phyloP scores from a whole-genome alignment of 2,329 filamentous ascomycete species.

The Ophiosphaerella herpotricha region DNA sequence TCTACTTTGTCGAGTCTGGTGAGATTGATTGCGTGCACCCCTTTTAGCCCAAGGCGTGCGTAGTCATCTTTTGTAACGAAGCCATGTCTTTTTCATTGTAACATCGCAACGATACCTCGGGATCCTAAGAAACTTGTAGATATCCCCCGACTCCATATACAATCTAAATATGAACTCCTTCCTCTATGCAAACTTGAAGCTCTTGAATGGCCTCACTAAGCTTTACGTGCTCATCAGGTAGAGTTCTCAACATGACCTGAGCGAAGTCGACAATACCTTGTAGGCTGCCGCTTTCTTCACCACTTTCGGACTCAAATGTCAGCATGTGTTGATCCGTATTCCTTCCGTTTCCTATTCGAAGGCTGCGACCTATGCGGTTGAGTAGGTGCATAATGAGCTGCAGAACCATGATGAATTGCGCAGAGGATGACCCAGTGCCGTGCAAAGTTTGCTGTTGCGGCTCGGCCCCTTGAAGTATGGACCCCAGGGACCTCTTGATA shows the following conservation, averaged over 20 bases:
- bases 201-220: not conserved
- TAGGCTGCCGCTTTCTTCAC: not conserved
- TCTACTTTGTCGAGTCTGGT: too few species aligned
- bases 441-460: not conserved
- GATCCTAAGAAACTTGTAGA: too few species aligned
- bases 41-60: too few species aligned
- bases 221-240: not conserved
- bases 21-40: too few species aligned
- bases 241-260: not conserved
- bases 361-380: slow-evolving; percentile 4
- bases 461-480: not conserved
- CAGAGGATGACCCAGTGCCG: not conserved
- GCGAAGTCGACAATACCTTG: not conserved
- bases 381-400: slow-evolving; percentile 4
- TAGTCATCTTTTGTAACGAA: too few species aligned
- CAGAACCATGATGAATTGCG: slow-evolving; percentile 5
- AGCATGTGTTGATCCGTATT: not conserved
- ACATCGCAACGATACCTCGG: too few species aligned
- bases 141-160: too few species aligned
- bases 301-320: not conserved
- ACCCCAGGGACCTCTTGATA: not conserved
- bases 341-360: not conserved
- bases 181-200: not conserved
- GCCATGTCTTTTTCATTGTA: too few species aligned
- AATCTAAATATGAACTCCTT: too few species aligned